These are phyloP conservation scores for Phytopythium kandeliae DNA, from an alignment of 352 stramenopile species.

Conservation along the genomic window DNA sequence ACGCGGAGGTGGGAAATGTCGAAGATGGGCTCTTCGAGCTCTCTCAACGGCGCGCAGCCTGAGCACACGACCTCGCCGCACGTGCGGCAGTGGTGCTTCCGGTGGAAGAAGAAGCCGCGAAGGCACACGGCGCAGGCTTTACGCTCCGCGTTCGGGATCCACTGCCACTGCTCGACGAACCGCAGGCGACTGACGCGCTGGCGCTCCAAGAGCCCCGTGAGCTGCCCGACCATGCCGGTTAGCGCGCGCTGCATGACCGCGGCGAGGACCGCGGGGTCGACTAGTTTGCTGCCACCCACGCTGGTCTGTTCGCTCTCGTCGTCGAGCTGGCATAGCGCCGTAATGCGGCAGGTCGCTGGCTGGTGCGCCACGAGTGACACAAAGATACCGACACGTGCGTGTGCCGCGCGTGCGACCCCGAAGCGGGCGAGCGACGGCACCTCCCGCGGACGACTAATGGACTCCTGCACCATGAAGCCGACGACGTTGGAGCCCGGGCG, in stretches of 20 bases:
- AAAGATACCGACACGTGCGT: slow-evolving; percentile 59
- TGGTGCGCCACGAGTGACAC: slow-evolving; percentile 55
- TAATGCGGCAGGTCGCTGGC: slow-evolving; percentile 50
- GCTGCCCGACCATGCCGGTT: slow-evolving; percentile 24
- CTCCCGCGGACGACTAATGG: slow-evolving; percentile 50
- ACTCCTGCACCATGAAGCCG: slow-evolving; percentile 70
- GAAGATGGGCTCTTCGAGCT: slow-evolving; percentile 66
- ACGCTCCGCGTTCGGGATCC: slow-evolving; percentile 63
- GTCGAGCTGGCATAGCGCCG: slow-evolving; percentile 68
- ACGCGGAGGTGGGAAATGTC: slow-evolving; percentile 63
- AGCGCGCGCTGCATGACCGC: slow-evolving; percentile 61
- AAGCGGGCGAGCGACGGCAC: slow-evolving; percentile 60
- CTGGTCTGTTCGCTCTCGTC: slow-evolving; percentile 20
- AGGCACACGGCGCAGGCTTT: slow-evolving; percentile 71
- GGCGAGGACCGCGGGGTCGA: slow-evolving; percentile 40
- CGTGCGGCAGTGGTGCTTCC: slow-evolving; percentile 66
- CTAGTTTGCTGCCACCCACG: not conserved
- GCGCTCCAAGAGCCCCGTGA: slow-evolving; percentile 46
- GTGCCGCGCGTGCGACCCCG: slow-evolving; percentile 43
- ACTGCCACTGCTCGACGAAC: slow-evolving; percentile 77
- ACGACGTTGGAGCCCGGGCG: slow-evolving; percentile 50
- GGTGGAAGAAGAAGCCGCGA: slow-evolving; percentile 65
- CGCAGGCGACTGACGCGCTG: slow-evolving; percentile 59
- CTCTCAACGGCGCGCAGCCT: slow-evolving; percentile 44
- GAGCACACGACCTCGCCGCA: slow-evolving; percentile 74